These are phyloP conservation scores for Nakazawaea pomicola DNA, from an alignment of 805 yeast genomes.

Conservation along the genomic window DNA sequence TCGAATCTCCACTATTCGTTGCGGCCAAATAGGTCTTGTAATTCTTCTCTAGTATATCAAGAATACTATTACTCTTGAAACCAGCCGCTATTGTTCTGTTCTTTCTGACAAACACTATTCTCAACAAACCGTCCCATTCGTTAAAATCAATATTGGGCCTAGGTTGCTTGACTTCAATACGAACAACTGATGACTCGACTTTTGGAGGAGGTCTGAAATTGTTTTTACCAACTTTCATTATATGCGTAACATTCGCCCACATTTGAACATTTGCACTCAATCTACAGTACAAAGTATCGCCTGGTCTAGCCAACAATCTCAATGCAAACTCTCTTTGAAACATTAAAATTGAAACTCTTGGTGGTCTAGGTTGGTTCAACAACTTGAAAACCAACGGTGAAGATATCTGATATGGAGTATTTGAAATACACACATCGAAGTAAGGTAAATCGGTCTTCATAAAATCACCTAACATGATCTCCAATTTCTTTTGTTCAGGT, in stretches of 20 bases:
- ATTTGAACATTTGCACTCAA: constrained; percentile 95
- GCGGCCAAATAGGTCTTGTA: constrained; percentile 70
- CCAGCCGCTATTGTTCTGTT: constrained; percentile 92
- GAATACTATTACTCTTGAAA: constrained; percentile 74
- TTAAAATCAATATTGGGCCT: constrained; percentile 90
- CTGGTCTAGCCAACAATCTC: constrained; percentile 91
- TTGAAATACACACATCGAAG: constrained; percentile 93
- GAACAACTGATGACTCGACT: constrained; percentile 94
- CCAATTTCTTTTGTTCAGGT: constrained; percentile 87
- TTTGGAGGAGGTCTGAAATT: constrained; percentile 98
- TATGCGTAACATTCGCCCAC: constrained; percentile 99
- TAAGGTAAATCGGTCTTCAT: constrained; percentile 94
- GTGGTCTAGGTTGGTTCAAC: constrained; percentile 87
- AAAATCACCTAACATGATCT: constrained; percentile 89
- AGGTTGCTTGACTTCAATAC: constrained; percentile 87
- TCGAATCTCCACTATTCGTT: constrained; percentile 43
- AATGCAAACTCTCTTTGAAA: constrained; percentile 96
- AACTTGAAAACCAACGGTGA: constrained; percentile 94
- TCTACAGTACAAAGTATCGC: constrained; percentile 90
- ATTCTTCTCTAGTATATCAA: constrained; percentile 81
- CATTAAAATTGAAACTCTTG: constrained; percentile 92
- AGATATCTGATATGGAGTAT: constrained; percentile 96
- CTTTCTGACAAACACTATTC: constrained; percentile 89
- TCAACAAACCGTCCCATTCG: constrained; percentile 95
- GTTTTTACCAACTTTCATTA: constrained; percentile 96